These are phyloP conservation scores for Rosellinia necatrix DNA, from an alignment of 2,329 filamentous ascomycete genomes.

Conservation along the genomic window DNA sequence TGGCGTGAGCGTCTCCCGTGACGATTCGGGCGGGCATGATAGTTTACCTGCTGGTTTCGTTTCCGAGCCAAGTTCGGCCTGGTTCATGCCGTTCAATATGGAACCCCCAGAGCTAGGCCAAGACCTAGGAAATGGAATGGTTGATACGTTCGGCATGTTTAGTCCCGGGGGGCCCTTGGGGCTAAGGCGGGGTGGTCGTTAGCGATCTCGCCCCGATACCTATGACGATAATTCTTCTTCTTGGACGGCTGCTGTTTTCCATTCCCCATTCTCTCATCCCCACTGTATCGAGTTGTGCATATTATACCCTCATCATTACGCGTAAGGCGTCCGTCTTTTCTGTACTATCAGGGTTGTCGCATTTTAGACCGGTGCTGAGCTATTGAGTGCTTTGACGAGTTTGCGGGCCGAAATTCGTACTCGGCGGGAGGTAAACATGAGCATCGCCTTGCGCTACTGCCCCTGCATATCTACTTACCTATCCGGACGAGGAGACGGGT, in stretches of 20 bases:
- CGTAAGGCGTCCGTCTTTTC: not conserved
- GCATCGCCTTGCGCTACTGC: not conserved
- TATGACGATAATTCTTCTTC: not conserved
- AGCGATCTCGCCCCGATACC: conserved; percentile 3
- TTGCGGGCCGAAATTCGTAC: not conserved
- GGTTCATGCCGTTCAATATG: conserved; percentile 94
- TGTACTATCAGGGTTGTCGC: conserved; percentile 18
- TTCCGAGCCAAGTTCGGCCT: conserved; percentile 66
- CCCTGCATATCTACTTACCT: conserved; percentile 1
- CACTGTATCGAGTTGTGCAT: conserved; percentile 5
- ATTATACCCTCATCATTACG: conserved; percentile 19
- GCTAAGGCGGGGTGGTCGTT: conserved; percentile 36
- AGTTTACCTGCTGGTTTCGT: conserved; percentile 35
- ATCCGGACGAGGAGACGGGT: not conserved
- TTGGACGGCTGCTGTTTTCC: not conserved
- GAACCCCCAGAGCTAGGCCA: conserved; percentile 70
- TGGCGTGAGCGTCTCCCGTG: conserved; percentile 38
- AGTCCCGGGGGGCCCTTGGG: conserved; percentile 39
- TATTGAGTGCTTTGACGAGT: not conserved
- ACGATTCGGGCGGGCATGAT: conserved; percentile 36
- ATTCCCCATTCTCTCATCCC: not conserved
- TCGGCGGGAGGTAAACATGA: not conserved
- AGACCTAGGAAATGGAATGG: conserved; percentile 50
- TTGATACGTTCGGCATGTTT: conserved; percentile 59
- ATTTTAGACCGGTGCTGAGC: conserved; percentile 14